Evolutionary conservation across 176 grass and related monocot genomes (phyloP).

Genomic region (Oryza coarctata): DNA sequence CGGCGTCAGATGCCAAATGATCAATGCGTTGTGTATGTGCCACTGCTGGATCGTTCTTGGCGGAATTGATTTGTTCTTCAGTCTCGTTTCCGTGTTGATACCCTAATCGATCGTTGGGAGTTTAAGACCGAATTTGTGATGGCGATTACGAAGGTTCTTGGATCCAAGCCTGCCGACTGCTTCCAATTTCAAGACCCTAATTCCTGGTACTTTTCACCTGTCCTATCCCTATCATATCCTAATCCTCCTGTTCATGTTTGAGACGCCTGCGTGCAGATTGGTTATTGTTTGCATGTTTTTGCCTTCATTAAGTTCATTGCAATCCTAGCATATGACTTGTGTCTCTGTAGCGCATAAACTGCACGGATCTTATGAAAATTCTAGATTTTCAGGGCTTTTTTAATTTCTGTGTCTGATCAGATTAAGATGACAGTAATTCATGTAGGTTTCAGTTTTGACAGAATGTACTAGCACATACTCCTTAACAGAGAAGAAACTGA

Average conservation of each 20-base stretch:
- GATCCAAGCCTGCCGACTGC: constrained; percentile 42
- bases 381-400: neutral
- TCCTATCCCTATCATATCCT: neutral
- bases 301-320: neutral
- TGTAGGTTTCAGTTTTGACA: neutral
- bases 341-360: no score
- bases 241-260: neutral
- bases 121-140: neutral
- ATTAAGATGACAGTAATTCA: neutral
- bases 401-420: neutral
- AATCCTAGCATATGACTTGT: neutral
- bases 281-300: neutral
- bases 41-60: neutral
- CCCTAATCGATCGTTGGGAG: neutral
- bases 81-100: neutral
- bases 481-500: neutral
- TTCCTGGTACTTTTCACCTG: constrained; percentile 35
- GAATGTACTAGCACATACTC: neutral
- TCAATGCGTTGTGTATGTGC: neutral
- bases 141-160: constrained; percentile 40
- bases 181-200: constrained; percentile 43
- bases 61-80: neutral
- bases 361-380: neutral
- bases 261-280: neutral
- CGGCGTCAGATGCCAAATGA: neutral